phyloP scores from a whole-genome alignment of 2,329 filamentous ascomycete species.

The Colletotrichum horii region DNA sequence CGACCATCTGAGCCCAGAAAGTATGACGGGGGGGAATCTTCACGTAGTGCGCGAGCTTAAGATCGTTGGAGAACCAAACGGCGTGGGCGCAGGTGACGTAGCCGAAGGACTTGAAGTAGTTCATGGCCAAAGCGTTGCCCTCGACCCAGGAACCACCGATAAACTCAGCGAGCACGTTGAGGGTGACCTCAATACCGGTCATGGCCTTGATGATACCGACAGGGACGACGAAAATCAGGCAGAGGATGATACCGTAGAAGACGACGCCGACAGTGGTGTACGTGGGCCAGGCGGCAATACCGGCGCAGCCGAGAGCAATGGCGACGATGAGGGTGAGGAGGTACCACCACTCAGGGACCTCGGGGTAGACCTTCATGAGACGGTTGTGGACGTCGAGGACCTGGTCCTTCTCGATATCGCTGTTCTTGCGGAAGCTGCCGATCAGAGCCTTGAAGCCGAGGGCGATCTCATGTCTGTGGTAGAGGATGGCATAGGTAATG shows the following conservation, averaged over 20 bases:
- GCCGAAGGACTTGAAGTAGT: constrained; percentile 59
- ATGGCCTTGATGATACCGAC: constrained; percentile 59
- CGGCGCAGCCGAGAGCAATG: constrained; percentile 50
- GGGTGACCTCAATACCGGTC: constrained; percentile 56
- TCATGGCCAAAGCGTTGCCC: constrained; percentile 58
- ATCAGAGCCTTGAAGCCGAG: constrained; percentile 54
- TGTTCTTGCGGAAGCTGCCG: constrained; percentile 49
- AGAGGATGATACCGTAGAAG: constrained; percentile 55
- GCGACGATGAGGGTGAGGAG: constrained; percentile 45
- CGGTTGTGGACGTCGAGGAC: constrained; percentile 52
- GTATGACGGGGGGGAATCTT: constrained; percentile 68
- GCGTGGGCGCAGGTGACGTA: constrained; percentile 31
- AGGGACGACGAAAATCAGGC: constrained; percentile 55
- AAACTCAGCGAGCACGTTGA: constrained; percentile 59
- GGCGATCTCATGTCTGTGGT: constrained; percentile 56
- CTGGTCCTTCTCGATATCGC: constrained; percentile 36
- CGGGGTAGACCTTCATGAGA: constrained; percentile 49
- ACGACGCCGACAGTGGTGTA: constrained; percentile 56
- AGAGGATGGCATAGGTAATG: constrained; percentile 54
- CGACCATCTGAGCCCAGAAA: constrained; percentile 63
- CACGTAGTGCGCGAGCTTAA: constrained; percentile 60
- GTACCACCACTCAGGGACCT: constrained; percentile 63
- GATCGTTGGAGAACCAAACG: constrained; percentile 31
- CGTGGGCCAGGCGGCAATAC: constrained; percentile 53
- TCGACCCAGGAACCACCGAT: constrained; percentile 56